Evolutionary conservation across 768 basidiomycete species (phyloP).

Genomic region (Mrakia gelida): DNA sequence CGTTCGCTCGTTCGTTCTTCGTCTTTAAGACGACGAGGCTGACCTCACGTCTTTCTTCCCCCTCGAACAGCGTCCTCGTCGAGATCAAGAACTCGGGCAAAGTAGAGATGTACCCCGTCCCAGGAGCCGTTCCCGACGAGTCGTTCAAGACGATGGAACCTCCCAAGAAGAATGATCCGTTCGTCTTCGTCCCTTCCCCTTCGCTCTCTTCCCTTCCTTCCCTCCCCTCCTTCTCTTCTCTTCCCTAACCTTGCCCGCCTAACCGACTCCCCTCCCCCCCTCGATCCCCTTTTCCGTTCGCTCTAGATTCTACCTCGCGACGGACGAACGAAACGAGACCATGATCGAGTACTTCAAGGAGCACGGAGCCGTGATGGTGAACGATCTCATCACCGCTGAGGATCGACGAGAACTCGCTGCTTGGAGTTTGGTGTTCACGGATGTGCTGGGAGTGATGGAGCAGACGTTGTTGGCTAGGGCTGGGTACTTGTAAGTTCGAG

Average conservation of each 20-base stretch:
- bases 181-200: not conserved
- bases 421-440: slow-evolving; percentile 50
- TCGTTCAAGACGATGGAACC: slow-evolving; percentile 16
- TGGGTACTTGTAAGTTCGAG: slow-evolving; percentile 25
- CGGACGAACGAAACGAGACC: slow-evolving; percentile 48
- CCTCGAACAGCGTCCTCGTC: slow-evolving; percentile 10
- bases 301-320: slow-evolving; percentile 39
- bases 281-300: not conserved
- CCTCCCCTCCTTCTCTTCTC: not conserved
- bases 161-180: slow-evolving; percentile 21
- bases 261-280: too few species aligned
- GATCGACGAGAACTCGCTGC: slow-evolving; percentile 46
- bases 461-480: slow-evolving; percentile 46
- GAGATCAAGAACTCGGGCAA: slow-evolving; percentile 24
- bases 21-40: not conserved
- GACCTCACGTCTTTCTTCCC: not conserved
- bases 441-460: slow-evolving; percentile 49
- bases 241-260: not conserved
- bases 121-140: slow-evolving; percentile 9
- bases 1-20: not conserved
- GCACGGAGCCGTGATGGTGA: slow-evolving; percentile 48
- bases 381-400: slow-evolving; percentile 49
- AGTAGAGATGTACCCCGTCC: slow-evolving; percentile 22
- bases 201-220: too few species aligned
- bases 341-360: slow-evolving; percentile 43